Evolutionary conservation across 495 filamentous ascomycete species (phyloP).

Genomic region (Talaromyces proteolyticus): DNA sequence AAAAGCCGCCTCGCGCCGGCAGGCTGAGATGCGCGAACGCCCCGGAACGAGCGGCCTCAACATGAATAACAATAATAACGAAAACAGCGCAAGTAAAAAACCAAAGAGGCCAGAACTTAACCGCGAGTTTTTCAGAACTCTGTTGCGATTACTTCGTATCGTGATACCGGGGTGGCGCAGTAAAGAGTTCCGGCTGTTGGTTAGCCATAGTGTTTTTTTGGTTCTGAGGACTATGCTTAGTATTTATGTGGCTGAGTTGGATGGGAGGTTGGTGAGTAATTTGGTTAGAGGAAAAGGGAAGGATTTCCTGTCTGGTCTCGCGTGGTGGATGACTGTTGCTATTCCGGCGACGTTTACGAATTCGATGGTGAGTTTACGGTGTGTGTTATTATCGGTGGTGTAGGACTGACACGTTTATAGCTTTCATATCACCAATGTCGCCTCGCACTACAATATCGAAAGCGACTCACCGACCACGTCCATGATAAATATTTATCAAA

Average conservation of each 20-base stretch:
- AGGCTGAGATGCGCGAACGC: constrained; percentile 54
- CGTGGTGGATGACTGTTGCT: constrained; percentile 99
- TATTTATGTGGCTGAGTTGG: constrained; percentile 92
- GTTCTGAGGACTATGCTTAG: constrained; percentile 86
- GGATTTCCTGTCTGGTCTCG: constrained; percentile 81
- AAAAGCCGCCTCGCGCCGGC: constrained; percentile 74
- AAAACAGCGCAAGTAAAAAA: constrained; percentile 22
- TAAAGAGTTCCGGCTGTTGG: constrained; percentile 77
- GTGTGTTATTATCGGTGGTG: constrained; percentile 1
- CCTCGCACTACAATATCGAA: constrained; percentile 86
- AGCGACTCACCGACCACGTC: constrained; percentile 83
- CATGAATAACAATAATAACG: constrained; percentile 20
- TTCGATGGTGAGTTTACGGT: constrained; percentile 70
- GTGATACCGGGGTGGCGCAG: constrained; percentile 86
- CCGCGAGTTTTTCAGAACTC: constrained; percentile 85
- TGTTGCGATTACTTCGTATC: constrained; percentile 75
- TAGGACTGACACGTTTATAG: constrained; percentile 30
- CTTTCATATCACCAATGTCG: constrained; percentile 97
- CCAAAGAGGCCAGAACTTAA: constrained; percentile 85
- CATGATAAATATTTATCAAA: constrained; percentile 90
- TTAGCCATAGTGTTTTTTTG: constrained; percentile 84
- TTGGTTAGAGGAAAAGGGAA: constrained; percentile 86
- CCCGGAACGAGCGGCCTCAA: constrained; percentile 48
- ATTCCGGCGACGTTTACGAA: constrained; percentile 98
- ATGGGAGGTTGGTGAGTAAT: constrained; percentile 85